These are phyloP conservation scores for Bacidia rubella DNA, from an alignment of 495 filamentous ascomycete species.

Conservation along the genomic window DNA sequence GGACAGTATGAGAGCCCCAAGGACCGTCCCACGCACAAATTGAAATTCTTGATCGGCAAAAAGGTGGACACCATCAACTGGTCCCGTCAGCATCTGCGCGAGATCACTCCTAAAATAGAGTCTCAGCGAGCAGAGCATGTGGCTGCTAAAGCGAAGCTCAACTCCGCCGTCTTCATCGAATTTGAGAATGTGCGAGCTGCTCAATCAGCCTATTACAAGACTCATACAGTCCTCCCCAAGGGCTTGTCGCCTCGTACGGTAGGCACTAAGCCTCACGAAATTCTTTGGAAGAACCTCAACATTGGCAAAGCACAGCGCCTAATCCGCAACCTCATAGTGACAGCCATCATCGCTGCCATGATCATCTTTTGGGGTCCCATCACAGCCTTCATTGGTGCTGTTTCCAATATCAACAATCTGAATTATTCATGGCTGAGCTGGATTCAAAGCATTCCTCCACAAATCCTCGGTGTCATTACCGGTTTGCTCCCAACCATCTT, in stretches of 20 bases:
- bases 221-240: conserved; percentile 76
- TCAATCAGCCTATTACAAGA: conserved; percentile 65
- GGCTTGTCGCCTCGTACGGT: conserved; percentile 86
- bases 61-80: conserved; percentile 83
- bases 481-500: conserved; percentile 71
- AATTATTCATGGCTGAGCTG: conserved; percentile 47
- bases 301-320: conserved; percentile 83
- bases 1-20: conserved; percentile 66
- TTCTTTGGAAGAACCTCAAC: conserved; percentile 78
- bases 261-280: conserved; percentile 68
- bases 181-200: conserved; percentile 70
- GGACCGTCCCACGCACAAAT: conserved; percentile 73
- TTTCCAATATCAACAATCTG: conserved; percentile 73
- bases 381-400: conserved; percentile 67
- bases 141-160: conserved; percentile 51
- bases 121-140: conserved; percentile 61
- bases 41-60: conserved; percentile 68
- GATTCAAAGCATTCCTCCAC: conserved; percentile 55
- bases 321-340: conserved; percentile 53
- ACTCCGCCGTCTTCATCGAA: conserved; percentile 61
- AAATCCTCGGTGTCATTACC: conserved; percentile 68
- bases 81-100: conserved; percentile 68
- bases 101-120: conserved; percentile 67
- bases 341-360: conserved; percentile 57
- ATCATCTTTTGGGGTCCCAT: conserved; percentile 96